Evolutionary conservation across 192 early-diverging fungal genomes (phyloP).

Genomic region (Dissophora ornata): DNA sequence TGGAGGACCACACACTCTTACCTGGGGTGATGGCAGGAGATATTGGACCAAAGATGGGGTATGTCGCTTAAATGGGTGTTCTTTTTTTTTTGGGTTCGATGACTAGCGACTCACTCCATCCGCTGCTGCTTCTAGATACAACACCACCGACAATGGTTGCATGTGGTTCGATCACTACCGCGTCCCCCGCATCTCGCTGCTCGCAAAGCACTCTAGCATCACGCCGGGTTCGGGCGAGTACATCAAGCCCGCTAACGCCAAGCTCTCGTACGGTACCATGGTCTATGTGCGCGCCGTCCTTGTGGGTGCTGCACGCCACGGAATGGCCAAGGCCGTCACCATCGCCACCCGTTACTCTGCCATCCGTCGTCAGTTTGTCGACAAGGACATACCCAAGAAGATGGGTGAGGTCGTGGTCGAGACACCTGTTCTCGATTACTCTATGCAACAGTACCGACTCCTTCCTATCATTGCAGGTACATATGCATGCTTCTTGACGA

Average conservation of each 20-base stretch:
- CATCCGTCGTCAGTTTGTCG: slow-evolving; percentile 78
- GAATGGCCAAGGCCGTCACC: slow-evolving; percentile 76
- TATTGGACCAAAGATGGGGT: slow-evolving; percentile 89
- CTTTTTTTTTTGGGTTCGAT: too few relatives aligned
- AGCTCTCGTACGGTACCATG: slow-evolving; percentile 91
- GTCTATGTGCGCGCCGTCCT: slow-evolving; percentile 83
- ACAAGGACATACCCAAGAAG: slow-evolving; percentile 61
- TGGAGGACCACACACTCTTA: slow-evolving; percentile 76
- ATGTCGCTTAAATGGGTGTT: slow-evolving; percentile 13
- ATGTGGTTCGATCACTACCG: slow-evolving; percentile 84
- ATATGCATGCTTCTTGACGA: slow-evolving; percentile 78
- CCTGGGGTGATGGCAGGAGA: slow-evolving; percentile 85
- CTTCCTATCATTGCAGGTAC: slow-evolving; percentile 75
- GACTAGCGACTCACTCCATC: too few relatives aligned
- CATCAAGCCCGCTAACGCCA: slow-evolving; percentile 76
- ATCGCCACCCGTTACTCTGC: slow-evolving; percentile 78
- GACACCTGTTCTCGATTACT: slow-evolving; percentile 79
- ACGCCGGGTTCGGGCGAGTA: slow-evolving; percentile 74
- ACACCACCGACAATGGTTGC: slow-evolving; percentile 88
- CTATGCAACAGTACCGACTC: slow-evolving; percentile 80
- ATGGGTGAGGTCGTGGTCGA: slow-evolving; percentile 58
- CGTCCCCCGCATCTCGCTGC: slow-evolving; percentile 81
- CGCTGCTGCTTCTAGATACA: slow-evolving; percentile 56
- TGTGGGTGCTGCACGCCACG: slow-evolving; percentile 67
- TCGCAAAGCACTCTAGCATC: slow-evolving; percentile 80